Conservation (phyloP, 371 early-diverging fungal genomes). For the Mucor saturninus region DNA sequence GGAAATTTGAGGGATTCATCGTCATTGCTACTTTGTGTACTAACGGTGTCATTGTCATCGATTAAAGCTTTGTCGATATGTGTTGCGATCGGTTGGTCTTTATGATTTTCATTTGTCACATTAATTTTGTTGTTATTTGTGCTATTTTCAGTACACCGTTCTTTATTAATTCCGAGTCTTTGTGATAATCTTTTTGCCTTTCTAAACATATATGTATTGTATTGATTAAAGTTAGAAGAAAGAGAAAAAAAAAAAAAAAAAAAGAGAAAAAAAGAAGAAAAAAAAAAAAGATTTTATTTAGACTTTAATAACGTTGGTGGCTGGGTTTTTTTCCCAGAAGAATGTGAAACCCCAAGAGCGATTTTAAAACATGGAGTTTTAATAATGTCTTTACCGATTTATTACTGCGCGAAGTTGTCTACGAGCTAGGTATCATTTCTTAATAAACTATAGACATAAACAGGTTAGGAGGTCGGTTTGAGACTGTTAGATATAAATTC, state of each 20-base stretch:
- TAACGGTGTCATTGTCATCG: constrained; percentile 7
- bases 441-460: too few relatives aligned
- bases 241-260: background rate
- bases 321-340: background rate
- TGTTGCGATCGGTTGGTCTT: background rate
- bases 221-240: background rate
- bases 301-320: constrained; percentile 1
- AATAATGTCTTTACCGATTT: too few relatives aligned
- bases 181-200: constrained; percentile 25
- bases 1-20: background rate
- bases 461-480: too few relatives aligned
- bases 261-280: background rate
- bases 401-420: too few relatives aligned
- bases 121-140: background rate
- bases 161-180: constrained; percentile 22
- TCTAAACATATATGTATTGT: constrained; percentile 16
- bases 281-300: background rate
- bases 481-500: too few relatives aligned
- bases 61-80: background rate
- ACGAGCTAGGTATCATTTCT: too few relatives aligned
- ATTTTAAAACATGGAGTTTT: too few relatives aligned
- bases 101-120: background rate
- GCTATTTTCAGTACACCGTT: constrained; percentile 6
- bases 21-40: constrained; percentile 6
- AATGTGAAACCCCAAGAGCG: background rate